These are phyloP conservation scores for Saccharomycopsis microspora DNA, from an alignment of 805 yeast genomes.

Conservation along the genomic window DNA sequence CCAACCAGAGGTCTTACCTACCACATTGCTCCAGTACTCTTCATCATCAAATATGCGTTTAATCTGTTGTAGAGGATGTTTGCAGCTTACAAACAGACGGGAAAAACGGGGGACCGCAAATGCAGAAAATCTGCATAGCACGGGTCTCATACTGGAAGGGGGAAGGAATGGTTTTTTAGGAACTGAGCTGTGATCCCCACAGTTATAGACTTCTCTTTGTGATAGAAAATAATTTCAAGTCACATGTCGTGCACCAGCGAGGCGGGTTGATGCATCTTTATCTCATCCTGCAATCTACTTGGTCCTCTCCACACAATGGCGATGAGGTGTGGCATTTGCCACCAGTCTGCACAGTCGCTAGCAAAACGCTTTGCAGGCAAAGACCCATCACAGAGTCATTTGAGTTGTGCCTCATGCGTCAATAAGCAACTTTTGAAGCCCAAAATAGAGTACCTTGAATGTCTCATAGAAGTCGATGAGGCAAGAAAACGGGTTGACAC, in stretches of 20 bases:
- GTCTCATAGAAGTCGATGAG: background rate
- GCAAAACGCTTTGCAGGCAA: background rate
- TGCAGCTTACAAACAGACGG: too few relatives aligned
- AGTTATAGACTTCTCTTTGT: too few relatives aligned
- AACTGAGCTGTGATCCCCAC: too few relatives aligned
- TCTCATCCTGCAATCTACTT: too few relatives aligned
- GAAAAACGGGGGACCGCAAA: too few relatives aligned
- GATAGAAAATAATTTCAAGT: too few relatives aligned
- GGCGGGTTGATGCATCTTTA: too few relatives aligned
- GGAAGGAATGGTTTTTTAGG: too few relatives aligned
- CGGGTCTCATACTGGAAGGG: too few relatives aligned
- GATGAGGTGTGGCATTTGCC: slow-evolving; percentile 9
- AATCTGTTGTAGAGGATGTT: too few relatives aligned
- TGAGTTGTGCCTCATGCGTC: slow-evolving; percentile 9
- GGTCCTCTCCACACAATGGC: background rate
- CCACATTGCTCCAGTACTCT: slow-evolving; percentile 32
- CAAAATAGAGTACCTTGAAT: slow-evolving; percentile 4
- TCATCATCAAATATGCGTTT: slow-evolving; percentile 51
- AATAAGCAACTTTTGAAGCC: background rate
- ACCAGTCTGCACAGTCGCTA: slow-evolving; percentile 2
- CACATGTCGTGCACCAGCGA: too few relatives aligned
- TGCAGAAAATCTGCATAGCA: too few relatives aligned
- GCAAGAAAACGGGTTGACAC: slow-evolving; percentile 2
- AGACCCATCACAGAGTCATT: background rate
- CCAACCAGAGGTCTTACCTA: background rate